Evolutionary conservation across 345 rosid species (phyloP).

Genomic region (Populus alba): DNA sequence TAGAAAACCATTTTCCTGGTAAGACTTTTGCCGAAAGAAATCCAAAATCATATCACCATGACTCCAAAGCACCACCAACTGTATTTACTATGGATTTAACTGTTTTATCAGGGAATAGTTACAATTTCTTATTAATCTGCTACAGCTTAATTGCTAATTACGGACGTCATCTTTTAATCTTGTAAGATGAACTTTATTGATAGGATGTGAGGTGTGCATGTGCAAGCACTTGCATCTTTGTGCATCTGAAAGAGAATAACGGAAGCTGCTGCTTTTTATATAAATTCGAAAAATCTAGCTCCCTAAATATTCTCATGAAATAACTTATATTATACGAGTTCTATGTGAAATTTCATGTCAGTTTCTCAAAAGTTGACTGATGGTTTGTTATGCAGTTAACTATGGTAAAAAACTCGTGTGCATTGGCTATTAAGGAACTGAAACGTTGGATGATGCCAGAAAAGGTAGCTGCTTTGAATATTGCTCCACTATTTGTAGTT

Average conservation of each 20-base stretch:
- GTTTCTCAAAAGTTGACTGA: neutral
- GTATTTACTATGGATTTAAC: neutral
- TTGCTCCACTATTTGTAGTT: neutral
- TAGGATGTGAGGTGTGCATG: neutral
- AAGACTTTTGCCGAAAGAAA: neutral
- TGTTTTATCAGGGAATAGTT: neutral
- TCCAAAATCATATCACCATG: neutral
- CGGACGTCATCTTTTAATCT: neutral
- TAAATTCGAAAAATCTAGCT: neutral
- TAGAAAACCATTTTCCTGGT: neutral
- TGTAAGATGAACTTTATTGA: no score
- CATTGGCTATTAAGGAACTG: conserved; percentile 60
- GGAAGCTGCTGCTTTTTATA: neutral
- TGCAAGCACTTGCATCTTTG: neutral
- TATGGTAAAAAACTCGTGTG: conserved; percentile 56
- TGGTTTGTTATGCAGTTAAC: conserved; percentile 48
- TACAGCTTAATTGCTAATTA: neutral
- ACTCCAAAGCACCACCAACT: neutral
- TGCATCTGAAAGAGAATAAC: neutral
- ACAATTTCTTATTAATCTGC: neutral
- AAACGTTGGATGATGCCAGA: conserved; percentile 77
- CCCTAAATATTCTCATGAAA: neutral
- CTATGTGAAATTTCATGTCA: neutral
- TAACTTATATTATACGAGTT: neutral
- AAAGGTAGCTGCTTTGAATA: conserved; percentile 41